phyloP scores from a whole-genome alignment of 345 rosid genomes.

The Schrenkiella parvula region DNA sequence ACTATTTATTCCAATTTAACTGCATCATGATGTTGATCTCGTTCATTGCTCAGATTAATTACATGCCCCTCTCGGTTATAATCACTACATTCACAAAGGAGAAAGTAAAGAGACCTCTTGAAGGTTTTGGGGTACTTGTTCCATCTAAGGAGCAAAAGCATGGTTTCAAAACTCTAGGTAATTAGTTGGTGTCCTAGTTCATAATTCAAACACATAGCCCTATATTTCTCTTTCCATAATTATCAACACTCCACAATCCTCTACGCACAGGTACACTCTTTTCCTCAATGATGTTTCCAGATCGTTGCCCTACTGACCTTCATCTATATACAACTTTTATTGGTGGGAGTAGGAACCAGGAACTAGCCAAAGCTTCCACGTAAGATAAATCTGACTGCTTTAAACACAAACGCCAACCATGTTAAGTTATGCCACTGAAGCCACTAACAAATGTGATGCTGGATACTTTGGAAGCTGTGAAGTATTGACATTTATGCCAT shows the following conservation, averaged over 20 bases:
- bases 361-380: constrained; percentile 83
- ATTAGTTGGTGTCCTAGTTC: constrained; percentile 1
- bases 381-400: constrained; percentile 32
- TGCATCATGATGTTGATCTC: constrained; percentile 4
- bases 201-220: not conserved
- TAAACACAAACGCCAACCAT: not conserved
- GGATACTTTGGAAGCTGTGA: not conserved
- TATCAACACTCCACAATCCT: constrained; percentile 2
- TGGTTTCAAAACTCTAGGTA: constrained; percentile 90
- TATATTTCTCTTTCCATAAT: not conserved
- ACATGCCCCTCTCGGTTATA: constrained; percentile 79
- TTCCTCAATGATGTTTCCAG: constrained; percentile 96
- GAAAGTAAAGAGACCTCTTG: constrained; percentile 79
- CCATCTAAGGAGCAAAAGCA: constrained; percentile 80
- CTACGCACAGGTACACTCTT: constrained; percentile 74
- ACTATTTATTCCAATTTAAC: not conserved
- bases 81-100: constrained; percentile 83
- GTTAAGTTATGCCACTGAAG: not conserved
- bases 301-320: constrained; percentile 65
- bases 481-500: not conserved
- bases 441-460: not conserved
- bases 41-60: constrained; percentile 48
- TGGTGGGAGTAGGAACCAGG: constrained; percentile 88
- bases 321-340: constrained; percentile 90
- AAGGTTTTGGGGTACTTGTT: constrained; percentile 95